phyloP scores from a whole-genome alignment of 495 filamentous ascomycete species.

The Neurospora cerealis region DNA sequence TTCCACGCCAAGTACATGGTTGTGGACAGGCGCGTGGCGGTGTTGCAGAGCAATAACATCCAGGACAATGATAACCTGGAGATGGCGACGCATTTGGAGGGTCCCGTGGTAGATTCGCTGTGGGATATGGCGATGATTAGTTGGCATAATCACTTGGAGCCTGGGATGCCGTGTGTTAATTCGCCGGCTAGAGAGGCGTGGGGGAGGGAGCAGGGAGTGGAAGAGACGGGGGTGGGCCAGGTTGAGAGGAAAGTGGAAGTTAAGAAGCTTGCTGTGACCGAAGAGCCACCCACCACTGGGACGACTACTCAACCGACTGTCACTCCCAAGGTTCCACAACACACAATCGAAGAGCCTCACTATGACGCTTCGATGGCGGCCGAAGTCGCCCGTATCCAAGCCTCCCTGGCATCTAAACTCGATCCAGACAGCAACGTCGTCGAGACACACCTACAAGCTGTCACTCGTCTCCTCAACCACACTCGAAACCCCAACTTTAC shows the following conservation, averaged over 20 bases:
- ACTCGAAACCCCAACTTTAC: slow-evolving; percentile 43
- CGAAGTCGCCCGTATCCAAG: slow-evolving; percentile 52
- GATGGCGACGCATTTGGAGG: slow-evolving; percentile 72
- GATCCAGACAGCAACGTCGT: slow-evolving; percentile 1
- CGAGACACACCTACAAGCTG: slow-evolving; percentile 44
- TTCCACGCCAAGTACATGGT: slow-evolving; percentile 73
- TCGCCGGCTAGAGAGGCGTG: slow-evolving; percentile 34
- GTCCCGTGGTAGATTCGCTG: slow-evolving; percentile 62
- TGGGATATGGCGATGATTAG: slow-evolving; percentile 65
- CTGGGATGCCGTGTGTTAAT: slow-evolving; percentile 47
- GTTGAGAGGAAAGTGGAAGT: neutral
- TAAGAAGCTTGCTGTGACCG: neutral
- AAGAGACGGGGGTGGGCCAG: neutral
- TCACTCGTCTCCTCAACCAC: slow-evolving; percentile 55
- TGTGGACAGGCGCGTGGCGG: slow-evolving; percentile 56
- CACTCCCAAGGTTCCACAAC: slow-evolving; percentile 38
- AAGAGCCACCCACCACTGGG: neutral
- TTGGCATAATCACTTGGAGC: slow-evolving; percentile 55
- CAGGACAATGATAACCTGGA: slow-evolving; percentile 70
- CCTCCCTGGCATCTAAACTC: slow-evolving; percentile 33
- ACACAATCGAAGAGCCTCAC: slow-evolving; percentile 46
- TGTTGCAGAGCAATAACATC: slow-evolving; percentile 68
- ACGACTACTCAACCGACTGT: slow-evolving; percentile 1
- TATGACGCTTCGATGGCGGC: slow-evolving; percentile 50
- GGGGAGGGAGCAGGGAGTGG: slow-evolving; percentile 5